Evolutionary conservation across 148 eudicot genomes (phyloP), one percentile per base, ranked within the genome.

Genomic region (Bassia scoparia): DNA sequence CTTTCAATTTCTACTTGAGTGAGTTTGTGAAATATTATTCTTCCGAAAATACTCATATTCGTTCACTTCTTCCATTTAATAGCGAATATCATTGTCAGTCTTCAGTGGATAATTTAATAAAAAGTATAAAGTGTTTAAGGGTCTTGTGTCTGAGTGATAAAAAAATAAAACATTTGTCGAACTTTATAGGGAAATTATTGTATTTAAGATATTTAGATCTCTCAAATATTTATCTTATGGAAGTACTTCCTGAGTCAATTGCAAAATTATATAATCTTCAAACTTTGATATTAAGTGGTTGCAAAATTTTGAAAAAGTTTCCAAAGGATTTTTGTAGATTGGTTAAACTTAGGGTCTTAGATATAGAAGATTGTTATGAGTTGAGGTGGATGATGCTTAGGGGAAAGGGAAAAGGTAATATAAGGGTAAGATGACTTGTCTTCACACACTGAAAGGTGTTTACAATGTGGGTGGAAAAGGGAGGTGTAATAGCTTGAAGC

Each of bases 371-470:
- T n/a, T 69, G 69, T 3, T 0, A 4, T 0, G 0, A 2, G 0
- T 8, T 76, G 24, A 13, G 20, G 14, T 15, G 10, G 18, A 80
- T 75, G 18, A 80, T 75, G 83, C 79, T 79, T 16, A 4, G 58
- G 16, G 63, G 73, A n/a, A n/a, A n/a, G n/a, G n/a, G n/a, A n/a
- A n/a, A n/a, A n/a, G n/a, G n/a, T n/a, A n/a, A n/a, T n/a, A n/a
- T 0, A 59, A 76, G 43, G 64, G 43, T 16, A 70, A 34, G 7
- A 46, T 79, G 54, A 70, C 54, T 13, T 9, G 50, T 34, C 70
- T 74, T 13, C 56, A 37, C 1, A 61, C 11, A 16, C 38, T 79
- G 9, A 37, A 37, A 8, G 9, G 49, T 9, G 1, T 6, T 10
- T 79, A 70, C 49, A 43, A 63, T 24, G 80, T 77, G 56, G 44